Base-by-base conservation (phyloP, 75 land plant species). In the Larix kaempferi region DNA sequence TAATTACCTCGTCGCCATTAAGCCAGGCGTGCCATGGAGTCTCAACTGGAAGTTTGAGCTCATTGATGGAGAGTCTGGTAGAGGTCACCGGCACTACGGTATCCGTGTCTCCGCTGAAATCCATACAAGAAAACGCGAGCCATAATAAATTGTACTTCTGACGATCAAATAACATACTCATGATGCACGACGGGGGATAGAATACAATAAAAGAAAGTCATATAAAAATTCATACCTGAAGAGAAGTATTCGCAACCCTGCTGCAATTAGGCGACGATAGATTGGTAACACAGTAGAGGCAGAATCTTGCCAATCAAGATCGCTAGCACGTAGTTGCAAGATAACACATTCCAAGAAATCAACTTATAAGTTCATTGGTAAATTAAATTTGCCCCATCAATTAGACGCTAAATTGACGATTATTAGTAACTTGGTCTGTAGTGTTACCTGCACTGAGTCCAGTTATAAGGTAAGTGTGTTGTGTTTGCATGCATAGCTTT, bases 211-310 rank as follows among this genome's bases (percentile, higher is more conserved):
- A 49, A 49, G 54, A 49, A 49, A 49, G 1, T 49, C 12, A 95
- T 89, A 89, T 89, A 89, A 96, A 10, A 10, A 49, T 49, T 10
- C 11, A 10, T 49, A 49, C 54, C 54, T 49, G 11, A 0, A 49
- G 12, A 49, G 1, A 91, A 44, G 54, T 49, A 93, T 89, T 41
- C 88, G 82, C 10, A 95, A 29, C 56, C 98, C 98, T 71, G 81
- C 89, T 69, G 77, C 87, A 58, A 93, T 91, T 44, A 95, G 91
- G 69, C 91, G 89, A 58, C 81, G 39, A 62, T 95, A 95, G 22
- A 95, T 95, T 10, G 93, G 92, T 56, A 95, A 91, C 57, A 91
- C 82, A 21, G 94, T 85, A 14, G 75, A 22, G 11, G 92, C 89
- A 63, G 87, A 74, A 82, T 95, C 93, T 7, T 66, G 57, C 95